These are phyloP conservation scores for Neofusicoccum cordaticola DNA, from an alignment of 2,329 filamentous ascomycete species.

Conservation along the genomic window DNA sequence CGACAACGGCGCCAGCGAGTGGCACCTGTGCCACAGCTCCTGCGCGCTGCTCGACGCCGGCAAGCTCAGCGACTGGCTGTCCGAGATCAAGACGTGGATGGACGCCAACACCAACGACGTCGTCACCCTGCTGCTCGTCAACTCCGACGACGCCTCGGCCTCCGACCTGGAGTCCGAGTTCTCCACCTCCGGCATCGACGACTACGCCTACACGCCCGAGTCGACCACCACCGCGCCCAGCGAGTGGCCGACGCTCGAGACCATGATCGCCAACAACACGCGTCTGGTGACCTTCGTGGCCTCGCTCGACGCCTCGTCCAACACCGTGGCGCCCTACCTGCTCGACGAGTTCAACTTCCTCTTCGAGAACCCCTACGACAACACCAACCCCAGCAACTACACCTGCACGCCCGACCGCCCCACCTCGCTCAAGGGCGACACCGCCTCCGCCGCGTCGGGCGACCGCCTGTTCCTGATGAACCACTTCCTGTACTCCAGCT, in stretches of 20 bases:
- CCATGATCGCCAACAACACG: constrained; percentile 59
- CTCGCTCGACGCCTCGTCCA: constrained; percentile 32
- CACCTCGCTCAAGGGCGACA: constrained; percentile 44
- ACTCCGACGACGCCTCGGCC: constrained; percentile 57
- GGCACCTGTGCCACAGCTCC: constrained; percentile 64
- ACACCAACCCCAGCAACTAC: constrained; percentile 59
- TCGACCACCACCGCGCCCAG: constrained; percentile 41
- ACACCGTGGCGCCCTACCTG: constrained; percentile 48
- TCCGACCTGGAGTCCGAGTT: constrained; percentile 49
- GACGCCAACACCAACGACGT: constrained; percentile 66
- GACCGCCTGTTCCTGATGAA: constrained; percentile 67
- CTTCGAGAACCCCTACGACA: constrained; percentile 68
- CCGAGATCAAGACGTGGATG: constrained; percentile 62
- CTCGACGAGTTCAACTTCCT: constrained; percentile 59
- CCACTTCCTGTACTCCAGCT: constrained; percentile 65
- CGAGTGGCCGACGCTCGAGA: constrained; percentile 65
- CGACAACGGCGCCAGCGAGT: constrained; percentile 31
- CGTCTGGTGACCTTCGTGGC: constrained; percentile 66
- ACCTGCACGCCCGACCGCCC: constrained; percentile 68
- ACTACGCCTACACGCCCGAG: constrained; percentile 49
- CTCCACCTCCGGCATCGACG: constrained; percentile 51
- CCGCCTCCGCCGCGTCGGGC: constrained; percentile 49
- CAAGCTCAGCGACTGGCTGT: constrained; percentile 59
- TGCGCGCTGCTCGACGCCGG: constrained; percentile 67
- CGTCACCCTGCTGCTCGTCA: constrained; percentile 67